These are phyloP conservation scores for Clavulina sp. DNA, from an alignment of 768 basidiomycete species.

Conservation along the genomic window DNA sequence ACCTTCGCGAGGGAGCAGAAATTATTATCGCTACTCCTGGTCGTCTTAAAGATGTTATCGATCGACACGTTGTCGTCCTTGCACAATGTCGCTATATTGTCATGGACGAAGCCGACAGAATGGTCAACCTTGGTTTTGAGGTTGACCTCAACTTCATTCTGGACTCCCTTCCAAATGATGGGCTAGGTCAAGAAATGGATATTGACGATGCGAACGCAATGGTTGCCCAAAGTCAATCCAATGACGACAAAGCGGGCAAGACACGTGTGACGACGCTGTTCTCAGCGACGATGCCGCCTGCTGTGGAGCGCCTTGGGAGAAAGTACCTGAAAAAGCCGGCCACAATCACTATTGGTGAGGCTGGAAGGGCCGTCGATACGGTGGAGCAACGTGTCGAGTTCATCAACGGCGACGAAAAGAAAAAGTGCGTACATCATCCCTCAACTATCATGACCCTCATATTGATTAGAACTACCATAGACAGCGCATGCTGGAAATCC, in stretches of 20 bases:
- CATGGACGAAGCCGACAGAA: slow-evolving; percentile 99
- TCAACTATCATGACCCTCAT: background rate
- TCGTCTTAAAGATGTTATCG: slow-evolving; percentile 93
- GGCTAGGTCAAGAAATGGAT: slow-evolving; percentile 61
- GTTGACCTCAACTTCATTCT: slow-evolving; percentile 85
- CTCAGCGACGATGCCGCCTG: slow-evolving; percentile 96
- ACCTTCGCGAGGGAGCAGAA: slow-evolving; percentile 93
- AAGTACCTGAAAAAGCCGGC: slow-evolving; percentile 91
- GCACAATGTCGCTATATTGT: slow-evolving; percentile 97
- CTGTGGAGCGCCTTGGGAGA: slow-evolving; percentile 84
- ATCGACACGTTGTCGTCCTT: slow-evolving; percentile 86
- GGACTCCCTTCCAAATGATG: slow-evolving; percentile 74
- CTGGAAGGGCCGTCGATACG: slow-evolving; percentile 93
- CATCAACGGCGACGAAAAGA: slow-evolving; percentile 84
- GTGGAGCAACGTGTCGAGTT: slow-evolving; percentile 96
- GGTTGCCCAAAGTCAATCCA: slow-evolving; percentile 16
- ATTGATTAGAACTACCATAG: slow-evolving; percentile 23
- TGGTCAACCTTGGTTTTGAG: slow-evolving; percentile 98
- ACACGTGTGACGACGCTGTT: slow-evolving; percentile 91
- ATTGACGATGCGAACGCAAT: slow-evolving; percentile 40
- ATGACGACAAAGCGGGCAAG: slow-evolving; percentile 41
- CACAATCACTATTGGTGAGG: slow-evolving; percentile 93
- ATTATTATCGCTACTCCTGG: slow-evolving; percentile 98
- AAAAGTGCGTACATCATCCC: slow-evolving; percentile 44
- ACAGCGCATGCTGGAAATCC: slow-evolving; percentile 72